Base-by-base conservation (phyloP, 495 filamentous ascomycete genomes). In the Lepraria neglecta region DNA sequence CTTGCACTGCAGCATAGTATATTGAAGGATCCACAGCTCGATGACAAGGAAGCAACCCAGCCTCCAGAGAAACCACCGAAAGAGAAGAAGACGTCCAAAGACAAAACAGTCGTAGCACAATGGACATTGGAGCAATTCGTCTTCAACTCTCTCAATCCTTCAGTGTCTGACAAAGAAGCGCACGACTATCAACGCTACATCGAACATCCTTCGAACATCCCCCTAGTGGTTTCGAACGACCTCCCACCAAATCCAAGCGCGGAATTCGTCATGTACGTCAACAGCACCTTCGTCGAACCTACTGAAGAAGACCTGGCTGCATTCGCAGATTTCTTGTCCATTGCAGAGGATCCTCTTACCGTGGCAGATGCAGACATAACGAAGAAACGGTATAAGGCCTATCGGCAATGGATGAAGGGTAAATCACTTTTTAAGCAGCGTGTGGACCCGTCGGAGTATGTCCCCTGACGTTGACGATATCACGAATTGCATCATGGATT, bases 321-420 rank as follows among this genome's bases (percentile, higher is more conserved):
- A 58, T 96, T 92, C 69, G 76, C 73, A 12, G 87, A 94, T 51
- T 89, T 90, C 68, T 71, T 96, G 30, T 76, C 76, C 42, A 82
- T 96, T 4, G 81, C 79, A 17, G 89, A 94, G 28, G 89, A 96
- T 64, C 89, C 89, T 10, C 75, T 98, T 35, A 90, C 88, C n/a
- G 92, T 97, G 17, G 84, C 81, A 15, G 83, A 88, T 45, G 90
- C 92, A 68, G 94, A 97, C 72, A 77, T 81, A 52, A 75, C 77
- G 40, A 97, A 94, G 79, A 96, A 96, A 79, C 76, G 95, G 64
- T 98, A 98, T 71, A 96, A 91, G 73, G 90, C 91, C 0, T 98
- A 98, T 73, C 77, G 85, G 68, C 92, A 96, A 73, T 97, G 92
- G 92, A 74, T 97, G 67, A 80, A 85, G 64, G 91, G 91, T 17